Evolutionary conservation across 139 green algal species (phyloP).

Genomic region (Tetradesmus obliquus): DNA sequence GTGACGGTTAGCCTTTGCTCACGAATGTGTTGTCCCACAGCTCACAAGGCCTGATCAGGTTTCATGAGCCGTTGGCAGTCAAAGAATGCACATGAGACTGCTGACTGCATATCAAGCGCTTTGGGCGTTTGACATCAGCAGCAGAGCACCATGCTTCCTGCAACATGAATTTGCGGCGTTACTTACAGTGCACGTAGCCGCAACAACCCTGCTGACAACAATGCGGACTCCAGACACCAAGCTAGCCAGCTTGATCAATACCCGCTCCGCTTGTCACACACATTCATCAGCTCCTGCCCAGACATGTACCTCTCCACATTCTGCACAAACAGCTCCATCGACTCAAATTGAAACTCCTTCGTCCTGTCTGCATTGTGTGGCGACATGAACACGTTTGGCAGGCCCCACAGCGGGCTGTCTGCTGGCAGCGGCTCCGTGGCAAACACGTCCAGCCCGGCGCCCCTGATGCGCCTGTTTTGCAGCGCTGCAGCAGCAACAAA

Average conservation of each 20-base stretch:
- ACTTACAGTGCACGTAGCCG: background rate
- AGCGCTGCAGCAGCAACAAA: constrained; percentile 64
- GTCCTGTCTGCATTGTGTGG: constrained; percentile 74
- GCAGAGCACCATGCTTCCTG: background rate
- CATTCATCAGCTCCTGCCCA: constrained; percentile 74
- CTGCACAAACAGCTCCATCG: constrained; percentile 65
- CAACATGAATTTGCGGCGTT: background rate
- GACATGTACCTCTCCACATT: constrained; percentile 63
- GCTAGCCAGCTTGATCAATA: constrained; percentile 59
- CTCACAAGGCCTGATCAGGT: no score
- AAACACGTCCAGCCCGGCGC: constrained; percentile 87
- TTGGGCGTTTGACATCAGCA: background rate
- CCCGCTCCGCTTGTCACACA: constrained; percentile 75
- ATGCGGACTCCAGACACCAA: background rate
- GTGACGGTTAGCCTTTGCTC: no score
- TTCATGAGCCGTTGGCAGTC: no score
- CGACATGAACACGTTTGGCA: constrained; percentile 84
- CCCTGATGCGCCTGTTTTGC: constrained; percentile 66
- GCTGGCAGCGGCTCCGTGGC: constrained; percentile 78
- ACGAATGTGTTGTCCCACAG: no score
- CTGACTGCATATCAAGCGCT: background rate
- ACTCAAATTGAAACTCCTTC: constrained; percentile 66
- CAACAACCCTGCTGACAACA: background rate
- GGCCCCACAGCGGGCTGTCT: constrained; percentile 74
- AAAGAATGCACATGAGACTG: background rate